Evolutionary conservation across 306 rosid species (phyloP).

Genomic region (Calophaca sinica): DNA sequence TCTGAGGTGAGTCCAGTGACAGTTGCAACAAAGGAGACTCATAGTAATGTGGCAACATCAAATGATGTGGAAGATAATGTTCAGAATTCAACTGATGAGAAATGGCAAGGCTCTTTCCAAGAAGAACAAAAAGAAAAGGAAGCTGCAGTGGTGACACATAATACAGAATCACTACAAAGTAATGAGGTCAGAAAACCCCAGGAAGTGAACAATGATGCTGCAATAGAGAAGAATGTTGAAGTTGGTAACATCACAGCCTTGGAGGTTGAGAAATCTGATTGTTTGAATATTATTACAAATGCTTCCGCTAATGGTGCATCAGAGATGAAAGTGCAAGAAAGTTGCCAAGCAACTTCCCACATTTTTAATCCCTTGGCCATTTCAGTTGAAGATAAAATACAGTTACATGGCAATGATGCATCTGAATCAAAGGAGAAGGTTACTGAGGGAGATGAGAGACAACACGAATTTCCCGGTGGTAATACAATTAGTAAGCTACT

Average conservation of each 20-base stretch:
- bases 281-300: constrained; percentile 33
- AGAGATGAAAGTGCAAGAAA: constrained; percentile 47
- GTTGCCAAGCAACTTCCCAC: constrained; percentile 42
- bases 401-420: constrained; percentile 45
- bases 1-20: constrained; percentile 52
- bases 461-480: constrained; percentile 42
- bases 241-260: constrained; percentile 41
- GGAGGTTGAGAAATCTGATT: constrained; percentile 53
- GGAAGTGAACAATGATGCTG: constrained; percentile 46
- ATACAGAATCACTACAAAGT: constrained; percentile 47
- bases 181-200: constrained; percentile 43
- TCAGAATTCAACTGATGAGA: constrained; percentile 50
- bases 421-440: constrained; percentile 41
- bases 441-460: constrained; percentile 54
- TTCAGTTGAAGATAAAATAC: constrained; percentile 50
- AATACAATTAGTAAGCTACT: constrained; percentile 44
- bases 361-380: constrained; percentile 41
- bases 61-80: constrained; percentile 52
- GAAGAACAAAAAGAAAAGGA: constrained; percentile 49
- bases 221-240: constrained; percentile 52
- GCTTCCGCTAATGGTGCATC: constrained; percentile 47
- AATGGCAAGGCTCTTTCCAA: constrained; percentile 34
- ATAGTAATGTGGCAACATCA: constrained; percentile 42
- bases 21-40: constrained; percentile 49
- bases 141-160: constrained; percentile 41